A percentile compares a stretch with the other conserved stretches of the same genome.
phyloP scores from a whole-genome alignment of 352 stramenopile genomes.

The Pythium rishiriense region DNA sequence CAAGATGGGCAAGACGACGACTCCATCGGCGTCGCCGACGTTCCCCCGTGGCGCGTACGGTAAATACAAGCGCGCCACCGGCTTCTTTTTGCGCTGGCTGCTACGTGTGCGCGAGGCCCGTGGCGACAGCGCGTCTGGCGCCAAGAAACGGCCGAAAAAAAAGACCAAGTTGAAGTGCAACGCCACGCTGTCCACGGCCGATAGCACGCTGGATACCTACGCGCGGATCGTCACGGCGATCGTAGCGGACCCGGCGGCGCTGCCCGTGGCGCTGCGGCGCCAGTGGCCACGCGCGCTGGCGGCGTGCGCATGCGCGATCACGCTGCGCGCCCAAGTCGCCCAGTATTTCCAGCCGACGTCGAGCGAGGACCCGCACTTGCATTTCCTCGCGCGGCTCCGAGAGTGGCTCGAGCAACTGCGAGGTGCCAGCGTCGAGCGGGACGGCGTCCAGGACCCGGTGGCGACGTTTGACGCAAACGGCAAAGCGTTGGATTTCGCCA shows the following conservation, averaged over 20 bases:
- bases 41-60: neutral
- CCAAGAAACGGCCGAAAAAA: too few relatives aligned
- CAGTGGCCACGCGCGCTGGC: neutral
- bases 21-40: too few relatives aligned
- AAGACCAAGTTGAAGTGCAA: too few relatives aligned
- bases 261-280: neutral
- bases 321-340: conserved; percentile 6
- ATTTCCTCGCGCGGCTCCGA: conserved; percentile 1
- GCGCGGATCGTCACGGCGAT: conserved; percentile 7
- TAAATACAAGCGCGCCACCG: conserved; percentile 10
- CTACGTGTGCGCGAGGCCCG: neutral
- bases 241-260: neutral
- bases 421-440: too few relatives aligned
- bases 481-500: neutral
- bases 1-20: too few relatives aligned
- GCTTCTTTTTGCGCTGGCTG: conserved; percentile 3
- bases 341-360: neutral
- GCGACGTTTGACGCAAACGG: neutral
- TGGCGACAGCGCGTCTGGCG: neutral
- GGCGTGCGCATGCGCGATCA: conserved; percentile 9
- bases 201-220: neutral
- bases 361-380: neutral
- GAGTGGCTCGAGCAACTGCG: neutral
- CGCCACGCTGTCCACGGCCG: neutral
- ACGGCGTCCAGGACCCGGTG: too few relatives aligned